Conservation (phyloP, 306 rosid genomes). For the Dalbergia cultrata region DNA sequence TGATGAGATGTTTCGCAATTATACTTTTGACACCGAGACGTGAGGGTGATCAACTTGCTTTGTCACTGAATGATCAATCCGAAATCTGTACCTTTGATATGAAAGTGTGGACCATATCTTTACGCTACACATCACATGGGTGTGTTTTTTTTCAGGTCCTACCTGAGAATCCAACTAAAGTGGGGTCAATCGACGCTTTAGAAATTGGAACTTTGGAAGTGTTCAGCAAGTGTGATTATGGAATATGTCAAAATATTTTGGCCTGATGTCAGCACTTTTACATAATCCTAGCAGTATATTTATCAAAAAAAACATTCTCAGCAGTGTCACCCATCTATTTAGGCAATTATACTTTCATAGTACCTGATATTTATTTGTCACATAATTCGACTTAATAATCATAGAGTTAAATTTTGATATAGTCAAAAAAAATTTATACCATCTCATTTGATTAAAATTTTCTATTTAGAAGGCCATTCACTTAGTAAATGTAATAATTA, state of each 20-base stretch:
- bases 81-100: not conserved
- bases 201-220: not conserved
- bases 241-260: not conserved
- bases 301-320: no score
- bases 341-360: not conserved
- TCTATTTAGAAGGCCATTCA: no score
- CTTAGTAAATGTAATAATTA: no score
- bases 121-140: conserved; percentile 8
- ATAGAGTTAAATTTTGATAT: no score
- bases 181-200: not conserved
- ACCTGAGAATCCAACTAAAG: not conserved
- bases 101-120: conserved; percentile 11
- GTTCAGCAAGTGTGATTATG: not conserved
- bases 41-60: not conserved
- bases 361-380: no score
- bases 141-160: not conserved
- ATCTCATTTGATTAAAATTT: no score
- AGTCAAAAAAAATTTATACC: no score
- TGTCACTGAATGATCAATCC: not conserved
- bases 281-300: not conserved
- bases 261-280: not conserved
- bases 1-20: not conserved
- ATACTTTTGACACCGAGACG: no score
- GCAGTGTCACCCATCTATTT: not conserved
- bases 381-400: no score